These are phyloP conservation scores for Chlorella sp. DNA, from an alignment of 139 green algal genomes.

Conservation along the genomic window DNA sequence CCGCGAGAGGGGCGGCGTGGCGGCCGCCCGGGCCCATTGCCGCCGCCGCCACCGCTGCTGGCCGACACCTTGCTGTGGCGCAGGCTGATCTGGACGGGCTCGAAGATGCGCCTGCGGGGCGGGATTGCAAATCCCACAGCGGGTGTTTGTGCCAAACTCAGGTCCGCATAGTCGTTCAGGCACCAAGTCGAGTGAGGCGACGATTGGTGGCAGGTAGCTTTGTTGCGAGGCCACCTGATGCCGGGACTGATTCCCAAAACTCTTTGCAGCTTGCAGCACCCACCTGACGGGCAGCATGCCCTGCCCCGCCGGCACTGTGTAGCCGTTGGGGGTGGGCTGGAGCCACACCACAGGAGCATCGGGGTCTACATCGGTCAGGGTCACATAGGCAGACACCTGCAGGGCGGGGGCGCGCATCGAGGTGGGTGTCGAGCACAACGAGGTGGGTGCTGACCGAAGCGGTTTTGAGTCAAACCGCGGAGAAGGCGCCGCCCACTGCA, in stretches of 20 bases:
- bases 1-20: neutral
- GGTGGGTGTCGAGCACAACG: no score
- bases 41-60: neutral
- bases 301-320: neutral
- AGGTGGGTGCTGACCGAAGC: no score
- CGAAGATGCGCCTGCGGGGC: constrained; percentile 39
- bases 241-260: neutral
- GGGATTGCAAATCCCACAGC: no score
- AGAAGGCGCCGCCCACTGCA: no score
- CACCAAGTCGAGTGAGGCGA: no score
- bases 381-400: constrained; percentile 57
- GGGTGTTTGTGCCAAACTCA: no score
- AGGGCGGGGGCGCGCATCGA: no score
- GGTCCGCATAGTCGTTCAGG: no score
- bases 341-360: constrained; percentile 47
- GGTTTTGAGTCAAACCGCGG: no score
- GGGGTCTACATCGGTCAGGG: constrained; percentile 50
- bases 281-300: constrained; percentile 17
- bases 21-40: neutral
- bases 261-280: neutral
- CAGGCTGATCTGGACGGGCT: constrained; percentile 60
- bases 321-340: neutral
- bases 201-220: no score
- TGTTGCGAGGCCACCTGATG: no score
- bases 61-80: constrained; percentile 41